phyloP scores from a whole-genome alignment of 495 filamentous ascomycete genomes.

The Penicillium macrosclerotiorum region DNA sequence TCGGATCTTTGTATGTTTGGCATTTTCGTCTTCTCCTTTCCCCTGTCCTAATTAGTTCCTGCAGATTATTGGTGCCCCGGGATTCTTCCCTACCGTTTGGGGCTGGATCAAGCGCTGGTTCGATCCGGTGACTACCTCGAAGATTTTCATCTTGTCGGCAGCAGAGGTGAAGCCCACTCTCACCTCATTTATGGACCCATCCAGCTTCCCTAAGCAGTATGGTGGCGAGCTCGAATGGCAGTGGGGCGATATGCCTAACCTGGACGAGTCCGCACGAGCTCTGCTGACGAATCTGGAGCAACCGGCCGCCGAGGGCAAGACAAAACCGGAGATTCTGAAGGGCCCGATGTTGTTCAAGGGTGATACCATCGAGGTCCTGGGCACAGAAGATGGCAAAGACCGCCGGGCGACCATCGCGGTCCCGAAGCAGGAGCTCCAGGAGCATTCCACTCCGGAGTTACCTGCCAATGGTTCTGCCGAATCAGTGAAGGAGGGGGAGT shows the following conservation, averaged over 20 bases:
- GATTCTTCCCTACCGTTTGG: constrained; percentile 93
- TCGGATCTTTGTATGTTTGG: constrained; percentile 67
- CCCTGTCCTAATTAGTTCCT: constrained; percentile 8
- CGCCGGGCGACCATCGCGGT: constrained; percentile 35
- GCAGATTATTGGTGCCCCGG: constrained; percentile 81
- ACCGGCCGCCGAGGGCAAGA: constrained; percentile 25
- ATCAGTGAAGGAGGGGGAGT: background rate
- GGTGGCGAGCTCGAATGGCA: constrained; percentile 80
- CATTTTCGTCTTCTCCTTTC: background rate
- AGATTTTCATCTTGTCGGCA: constrained; percentile 81
- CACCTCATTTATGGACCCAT: constrained; percentile 72
- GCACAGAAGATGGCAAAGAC: constrained; percentile 39
- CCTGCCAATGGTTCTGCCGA: background rate
- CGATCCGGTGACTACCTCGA: constrained; percentile 86
- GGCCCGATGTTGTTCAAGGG: constrained; percentile 43
- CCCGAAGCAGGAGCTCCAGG: constrained; percentile 4
- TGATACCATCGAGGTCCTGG: constrained; percentile 37
- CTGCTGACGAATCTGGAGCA: constrained; percentile 42
- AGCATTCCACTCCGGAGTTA: background rate
- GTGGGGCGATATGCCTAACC: constrained; percentile 67
- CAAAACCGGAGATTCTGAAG: constrained; percentile 34
- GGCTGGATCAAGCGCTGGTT: constrained; percentile 96
- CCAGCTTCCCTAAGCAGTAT: constrained; percentile 79
- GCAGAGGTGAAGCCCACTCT: constrained; percentile 71
- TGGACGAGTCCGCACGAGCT: constrained; percentile 59